Base-by-base conservation (phyloP, 1,139 yeast genomes). In the Kodamaea derodonti region DNA sequence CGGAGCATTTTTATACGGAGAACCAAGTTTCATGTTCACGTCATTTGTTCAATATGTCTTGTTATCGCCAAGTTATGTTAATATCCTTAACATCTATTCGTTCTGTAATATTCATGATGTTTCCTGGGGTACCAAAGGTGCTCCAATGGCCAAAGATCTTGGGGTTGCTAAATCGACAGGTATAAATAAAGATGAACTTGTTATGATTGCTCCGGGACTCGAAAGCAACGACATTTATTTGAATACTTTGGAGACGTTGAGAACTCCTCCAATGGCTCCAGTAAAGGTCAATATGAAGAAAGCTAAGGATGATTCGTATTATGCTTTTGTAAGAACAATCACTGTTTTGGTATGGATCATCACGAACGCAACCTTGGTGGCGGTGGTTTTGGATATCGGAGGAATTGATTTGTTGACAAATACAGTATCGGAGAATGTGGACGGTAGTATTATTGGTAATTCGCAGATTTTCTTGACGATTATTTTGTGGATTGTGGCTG, bases 101-200 rank as follows among this genome's bases (percentile, higher is more conserved):
- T 84, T 84, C 58, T 84, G 94, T 66, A 84, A 84, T 54, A 82
- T 84, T 47, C 90, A 84, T 57, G 95, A 84, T 60, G 81, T 84
- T 33, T 80, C 92, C 0, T 84, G 95, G 95, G 95, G 95, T 52
- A 84, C 92, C 17, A 83, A 84, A 56, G 90, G 87, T 18, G 84
- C 73, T 36, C 77, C 76, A 20, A 67, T 64, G 27, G 77, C 78
- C 37, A 70, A 70, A 45, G 88, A 83, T 58, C 67, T 84, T 45
- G 95, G 95, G 35, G 72, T 75, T 16, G 92, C 88, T 23, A 77
- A 75, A 42, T 56, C 63, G 29, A 63, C 75, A 6, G 70, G 75
- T 42, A 65, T 65, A 41, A 63, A 69, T 42, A 44, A 85, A 52
- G 80, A 84, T 40, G 80, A 84, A 46, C 80, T 80, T 45, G 75